phyloP scores from a whole-genome alignment of 345 rosid genomes.

The Melaleuca alternifolia region DNA sequence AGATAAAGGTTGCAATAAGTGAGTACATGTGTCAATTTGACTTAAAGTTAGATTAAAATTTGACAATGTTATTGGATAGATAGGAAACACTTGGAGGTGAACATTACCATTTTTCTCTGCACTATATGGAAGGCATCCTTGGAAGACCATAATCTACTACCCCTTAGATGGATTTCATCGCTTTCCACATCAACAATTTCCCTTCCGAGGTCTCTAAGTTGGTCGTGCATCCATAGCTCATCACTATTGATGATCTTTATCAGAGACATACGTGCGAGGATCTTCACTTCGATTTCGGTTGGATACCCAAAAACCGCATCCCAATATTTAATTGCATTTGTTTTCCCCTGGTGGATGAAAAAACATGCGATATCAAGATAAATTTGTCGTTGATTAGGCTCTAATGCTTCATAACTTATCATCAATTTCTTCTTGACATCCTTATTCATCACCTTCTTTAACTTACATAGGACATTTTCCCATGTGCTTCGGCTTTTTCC shows the following conservation, averaged over 20 bases:
- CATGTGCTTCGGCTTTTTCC: neutral
- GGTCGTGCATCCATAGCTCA: neutral
- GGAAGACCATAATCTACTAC: neutral
- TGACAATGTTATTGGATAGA: too few relatives aligned
- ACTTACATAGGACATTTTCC: neutral
- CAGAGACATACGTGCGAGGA: neutral
- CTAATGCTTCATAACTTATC: neutral
- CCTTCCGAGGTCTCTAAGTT: neutral
- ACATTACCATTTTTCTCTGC: too few relatives aligned
- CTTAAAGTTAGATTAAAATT: neutral
- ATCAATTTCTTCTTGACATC: neutral
- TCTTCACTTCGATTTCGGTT: neutral
- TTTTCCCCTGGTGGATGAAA: neutral
- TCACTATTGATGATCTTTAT: neutral
- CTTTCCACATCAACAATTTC: neutral
- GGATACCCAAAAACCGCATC: neutral
- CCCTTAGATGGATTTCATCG: neutral
- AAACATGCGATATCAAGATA: neutral
- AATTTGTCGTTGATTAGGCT: neutral
- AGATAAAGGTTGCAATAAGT: neutral
- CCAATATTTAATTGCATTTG: neutral
- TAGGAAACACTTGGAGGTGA: too few relatives aligned
- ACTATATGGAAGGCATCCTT: too few relatives aligned
- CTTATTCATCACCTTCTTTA: neutral
- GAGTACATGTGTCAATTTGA: neutral